A percentile compares a stretch with the other conserved stretches of the same genome.
These are phyloP conservation scores for Aspergillus clavatus DNA, from an alignment of 2,329 filamentous ascomycete genomes.

Conservation along the genomic window DNA sequence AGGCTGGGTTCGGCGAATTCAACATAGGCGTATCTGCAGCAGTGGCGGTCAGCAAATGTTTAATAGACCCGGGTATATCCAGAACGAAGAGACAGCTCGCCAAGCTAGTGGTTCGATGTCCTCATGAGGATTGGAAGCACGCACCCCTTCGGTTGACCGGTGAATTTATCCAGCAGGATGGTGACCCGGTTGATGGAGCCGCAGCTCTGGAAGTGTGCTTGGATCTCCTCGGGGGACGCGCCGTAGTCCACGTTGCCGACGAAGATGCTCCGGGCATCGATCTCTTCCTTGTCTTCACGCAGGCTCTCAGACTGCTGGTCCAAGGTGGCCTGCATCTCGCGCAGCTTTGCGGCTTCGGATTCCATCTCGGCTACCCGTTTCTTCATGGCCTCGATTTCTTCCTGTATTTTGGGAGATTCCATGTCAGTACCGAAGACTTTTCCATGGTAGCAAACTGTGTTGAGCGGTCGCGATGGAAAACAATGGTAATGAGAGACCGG, in stretches of 20 bases:
- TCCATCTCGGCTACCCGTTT: slow-evolving; percentile 83
- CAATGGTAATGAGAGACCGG: background rate
- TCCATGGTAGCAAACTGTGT: slow-evolving; percentile 1
- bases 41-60: slow-evolving; percentile 14
- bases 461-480: slow-evolving; percentile 3
- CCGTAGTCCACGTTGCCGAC: slow-evolving; percentile 98
- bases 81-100: background rate
- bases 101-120: background rate
- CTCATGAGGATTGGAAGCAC: slow-evolving; percentile 31
- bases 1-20: slow-evolving; percentile 93
- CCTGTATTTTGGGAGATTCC: slow-evolving; percentile 33
- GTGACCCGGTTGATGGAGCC: slow-evolving; percentile 97
- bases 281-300: slow-evolving; percentile 89
- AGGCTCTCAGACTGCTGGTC: slow-evolving; percentile 80
- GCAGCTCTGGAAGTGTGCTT: slow-evolving; percentile 95
- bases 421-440: background rate
- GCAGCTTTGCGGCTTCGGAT: slow-evolving; percentile 77
- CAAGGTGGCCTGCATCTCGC: slow-evolving; percentile 80
- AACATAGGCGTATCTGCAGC: slow-evolving; percentile 87
- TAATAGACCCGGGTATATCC: slow-evolving; percentile 8
- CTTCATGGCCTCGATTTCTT: slow-evolving; percentile 87
- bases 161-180: slow-evolving; percentile 96
- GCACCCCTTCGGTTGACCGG: slow-evolving; percentile 97
- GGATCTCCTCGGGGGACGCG: slow-evolving; percentile 93
- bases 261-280: slow-evolving; percentile 93